Evolutionary conservation across 1,284 basidiomycete species (phyloP).

Genomic region (Phellopilus nigrolimitatus): DNA sequence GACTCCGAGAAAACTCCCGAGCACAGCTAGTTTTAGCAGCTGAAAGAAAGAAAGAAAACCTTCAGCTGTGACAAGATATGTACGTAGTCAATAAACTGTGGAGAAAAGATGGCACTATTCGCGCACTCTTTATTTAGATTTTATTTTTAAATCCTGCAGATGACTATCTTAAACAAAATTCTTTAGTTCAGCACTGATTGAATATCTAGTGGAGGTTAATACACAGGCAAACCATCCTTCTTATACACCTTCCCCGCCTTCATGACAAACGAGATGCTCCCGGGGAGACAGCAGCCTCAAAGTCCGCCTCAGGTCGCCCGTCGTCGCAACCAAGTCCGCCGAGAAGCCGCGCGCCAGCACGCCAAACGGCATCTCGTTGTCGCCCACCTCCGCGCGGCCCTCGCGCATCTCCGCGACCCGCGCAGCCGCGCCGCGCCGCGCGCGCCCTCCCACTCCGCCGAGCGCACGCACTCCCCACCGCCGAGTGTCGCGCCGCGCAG

Average conservation of each 20-base stretch:
- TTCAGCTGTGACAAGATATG: too few relatives aligned
- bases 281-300: conserved; percentile 42
- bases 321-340: conserved; percentile 53
- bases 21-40: too few relatives aligned
- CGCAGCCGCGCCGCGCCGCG: conserved; percentile 32
- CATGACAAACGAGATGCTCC: conserved; percentile 52
- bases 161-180: too few relatives aligned
- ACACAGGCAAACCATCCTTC: conserved; percentile 29
- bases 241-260: conserved; percentile 52
- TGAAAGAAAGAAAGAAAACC: too few relatives aligned
- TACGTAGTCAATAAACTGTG: too few relatives aligned
- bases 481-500: conserved; percentile 57
- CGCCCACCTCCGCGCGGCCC: conserved; percentile 33
- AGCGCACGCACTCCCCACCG: conserved; percentile 54
- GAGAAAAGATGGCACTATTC: too few relatives aligned
- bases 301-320: conserved; percentile 46
- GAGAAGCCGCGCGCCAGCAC: conserved; percentile 47
- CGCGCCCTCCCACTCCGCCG: conserved; percentile 45
- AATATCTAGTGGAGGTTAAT: too few relatives aligned
- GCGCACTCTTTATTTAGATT: too few relatives aligned
- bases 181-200: too few relatives aligned
- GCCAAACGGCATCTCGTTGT: conserved; percentile 58
- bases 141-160: too few relatives aligned
- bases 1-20: too few relatives aligned
- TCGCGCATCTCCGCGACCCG: conserved; percentile 30